phyloP scores from a whole-genome alignment of 2,329 filamentous ascomycete species.

The Clonostachys byssicola region DNA sequence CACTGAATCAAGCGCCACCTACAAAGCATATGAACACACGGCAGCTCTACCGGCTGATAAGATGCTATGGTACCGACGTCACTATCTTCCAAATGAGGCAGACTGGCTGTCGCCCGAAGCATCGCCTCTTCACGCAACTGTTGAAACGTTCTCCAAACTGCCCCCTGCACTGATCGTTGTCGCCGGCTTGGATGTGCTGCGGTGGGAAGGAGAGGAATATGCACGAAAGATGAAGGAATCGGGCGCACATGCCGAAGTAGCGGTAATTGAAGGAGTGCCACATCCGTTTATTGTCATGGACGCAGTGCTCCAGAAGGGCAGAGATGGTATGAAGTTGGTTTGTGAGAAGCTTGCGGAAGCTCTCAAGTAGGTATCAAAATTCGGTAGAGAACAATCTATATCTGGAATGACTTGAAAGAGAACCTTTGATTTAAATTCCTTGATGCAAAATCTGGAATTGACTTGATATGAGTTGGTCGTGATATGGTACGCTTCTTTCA shows the following conservation, averaged over 20 bases:
- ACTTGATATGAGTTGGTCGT: too few relatives aligned
- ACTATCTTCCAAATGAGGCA: conserved; percentile 45
- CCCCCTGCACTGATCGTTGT: conserved; percentile 31
- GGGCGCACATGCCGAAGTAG: conserved; percentile 39
- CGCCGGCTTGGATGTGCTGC: conserved; percentile 38
- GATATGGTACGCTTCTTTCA: too few relatives aligned
- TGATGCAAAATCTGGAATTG: too few relatives aligned
- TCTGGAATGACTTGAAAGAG: too few relatives aligned
- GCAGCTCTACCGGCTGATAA: conserved; percentile 37
- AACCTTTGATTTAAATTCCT: too few relatives aligned
- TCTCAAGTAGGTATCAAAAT: too few relatives aligned
- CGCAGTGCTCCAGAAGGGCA: conserved; percentile 28
- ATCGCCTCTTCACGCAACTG: conserved; percentile 45
- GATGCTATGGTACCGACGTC: conserved; percentile 51
- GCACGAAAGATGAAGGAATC: conserved; percentile 38
- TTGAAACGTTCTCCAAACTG: conserved; percentile 31
- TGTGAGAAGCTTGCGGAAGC: not conserved
- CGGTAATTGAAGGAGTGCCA: conserved; percentile 8
- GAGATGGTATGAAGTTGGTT: conserved; percentile 1
- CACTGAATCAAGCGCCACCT: conserved; percentile 30
- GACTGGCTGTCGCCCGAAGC: conserved; percentile 47
- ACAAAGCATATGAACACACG: conserved; percentile 42
- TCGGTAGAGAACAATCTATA: too few relatives aligned
- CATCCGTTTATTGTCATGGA: conserved; percentile 59
- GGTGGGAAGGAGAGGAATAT: conserved; percentile 47